Evolutionary conservation across 2,329 filamentous ascomycete genomes (phyloP), one percentile per base, ranked within the genome.

Genomic region (Sclerotinia spermophila): DNA sequence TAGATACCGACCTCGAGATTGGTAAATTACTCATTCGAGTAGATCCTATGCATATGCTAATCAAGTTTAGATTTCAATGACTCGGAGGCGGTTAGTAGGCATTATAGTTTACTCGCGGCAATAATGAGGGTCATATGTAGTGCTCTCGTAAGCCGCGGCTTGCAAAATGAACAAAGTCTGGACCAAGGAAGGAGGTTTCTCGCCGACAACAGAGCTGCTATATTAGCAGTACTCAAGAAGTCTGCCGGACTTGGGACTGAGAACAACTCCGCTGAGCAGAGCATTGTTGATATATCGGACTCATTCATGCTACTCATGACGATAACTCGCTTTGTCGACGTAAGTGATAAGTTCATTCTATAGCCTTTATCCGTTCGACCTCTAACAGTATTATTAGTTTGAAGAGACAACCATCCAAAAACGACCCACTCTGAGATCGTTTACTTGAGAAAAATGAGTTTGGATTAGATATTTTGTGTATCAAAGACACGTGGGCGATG

Each of bases 1-100:
- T 92, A 19, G 96, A 99, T 79, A 96, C 96, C 0, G 96, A 99
- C 80, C 89, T 99, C 69, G 94, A 96, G 72, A 89, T 94, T 71
- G 86, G 86, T 86, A 78, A 77, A 81, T 78, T 67, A n/a, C 38
- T 61, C 42, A 58, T 27, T 38, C 42, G 13, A 40, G 8, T 59
- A 59, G 38, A 53, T 69, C 44, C 60, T 72, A 42, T 67, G 69
- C 75, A 66, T 70, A 40, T 71, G 45, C 69, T 71, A 51, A 71
- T 51, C 35, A n/a, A 38, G 10, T 44, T 17, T 67, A 79, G 78
- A 79, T 72, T 77, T 79, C 27, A 71, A 75, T 27, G 77, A 76
- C 45, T 68, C 74, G 38, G 72, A 75, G 66, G 74, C 74, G 30
- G 60, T 78, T 8, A 76, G 73, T 72, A 80, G 75, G 68, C 77